Percentiles rank a stretch among this genome's conserved stretches.
Evolutionary conservation across 2,329 filamentous ascomycete genomes (phyloP).

Genomic region (Diaporthe australafricana): DNA sequence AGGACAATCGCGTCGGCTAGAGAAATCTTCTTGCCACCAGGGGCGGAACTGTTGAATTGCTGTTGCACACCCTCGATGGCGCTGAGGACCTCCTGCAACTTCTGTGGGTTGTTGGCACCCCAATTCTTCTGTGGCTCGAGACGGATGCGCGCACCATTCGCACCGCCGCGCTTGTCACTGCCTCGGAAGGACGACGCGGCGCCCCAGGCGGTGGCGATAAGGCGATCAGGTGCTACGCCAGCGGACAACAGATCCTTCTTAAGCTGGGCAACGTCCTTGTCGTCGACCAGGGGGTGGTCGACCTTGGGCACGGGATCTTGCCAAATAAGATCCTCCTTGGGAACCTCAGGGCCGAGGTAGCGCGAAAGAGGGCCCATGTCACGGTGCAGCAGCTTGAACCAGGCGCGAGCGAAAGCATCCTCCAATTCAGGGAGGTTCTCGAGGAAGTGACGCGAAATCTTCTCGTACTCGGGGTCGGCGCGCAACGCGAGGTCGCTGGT

Average conservation of each 20-base stretch:
- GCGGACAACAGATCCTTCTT: constrained; percentile 76
- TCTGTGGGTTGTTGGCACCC: constrained; percentile 78
- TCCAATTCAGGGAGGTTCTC: constrained; percentile 76
- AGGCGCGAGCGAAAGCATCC: constrained; percentile 78
- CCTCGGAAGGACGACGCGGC: constrained; percentile 79
- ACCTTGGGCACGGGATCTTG: constrained; percentile 77
- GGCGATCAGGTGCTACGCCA: constrained; percentile 69
- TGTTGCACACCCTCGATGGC: constrained; percentile 74
- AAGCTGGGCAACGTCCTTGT: constrained; percentile 71
- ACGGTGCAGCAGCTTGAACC: constrained; percentile 88
- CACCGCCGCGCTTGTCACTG: constrained; percentile 84
- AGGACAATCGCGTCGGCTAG: constrained; percentile 84
- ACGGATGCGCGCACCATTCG: constrained; percentile 83
- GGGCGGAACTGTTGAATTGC: constrained; percentile 71
- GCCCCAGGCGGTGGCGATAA: constrained; percentile 76
- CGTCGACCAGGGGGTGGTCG: constrained; percentile 68
- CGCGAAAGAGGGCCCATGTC: constrained; percentile 79
- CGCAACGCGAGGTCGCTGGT: constrained; percentile 80
- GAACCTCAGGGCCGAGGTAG: constrained; percentile 81
- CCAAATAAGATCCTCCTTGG: constrained; percentile 77
- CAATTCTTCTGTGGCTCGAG: constrained; percentile 79
- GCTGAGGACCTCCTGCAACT: constrained; percentile 71
- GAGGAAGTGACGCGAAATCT: constrained; percentile 78
- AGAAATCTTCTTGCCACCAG: constrained; percentile 76
- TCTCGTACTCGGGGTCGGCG: constrained; percentile 78